Base-by-base conservation (phyloP, 2,329 filamentous ascomycete genomes). In the Salinomyces thailandicus region DNA sequence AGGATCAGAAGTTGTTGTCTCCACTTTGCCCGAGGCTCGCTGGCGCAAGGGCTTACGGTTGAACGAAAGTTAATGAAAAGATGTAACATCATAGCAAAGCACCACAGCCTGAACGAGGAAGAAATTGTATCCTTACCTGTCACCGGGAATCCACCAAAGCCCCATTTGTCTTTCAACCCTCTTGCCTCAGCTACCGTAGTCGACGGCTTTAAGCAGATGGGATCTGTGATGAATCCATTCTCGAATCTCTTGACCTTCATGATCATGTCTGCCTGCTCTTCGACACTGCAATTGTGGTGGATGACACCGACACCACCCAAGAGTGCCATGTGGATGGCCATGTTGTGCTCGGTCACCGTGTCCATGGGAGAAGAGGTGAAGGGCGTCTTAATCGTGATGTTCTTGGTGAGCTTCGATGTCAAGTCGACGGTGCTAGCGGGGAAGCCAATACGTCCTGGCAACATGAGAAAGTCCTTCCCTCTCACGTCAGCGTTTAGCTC, bases 61-160 rank as follows among this genome's bases (percentile, higher is more conserved):
- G 91, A 98, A 98, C 91, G 91, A 98, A 98, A 98, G 91, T 96
- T 96, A 95, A 82, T 76, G 70, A 63, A 74, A n/a, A 72, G 69
- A 66, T 72, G 70, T 63, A 60, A 76, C 91, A 94, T 94, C 84
- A 86, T 70, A n/a, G 64, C 52, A 66, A 67, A 15, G 27, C 27
- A 44, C 22, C 24, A 32, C n/a, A 42, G 32, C 11, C 14, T 14
- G 14, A 30, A 30, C 11, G 8, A 2, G 8, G 15, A 38, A 37
- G 44, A 44, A 35, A 28, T 38, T 17, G n/a, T n/a, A n/a, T n/a
- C 72, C 89, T 74, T 72, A 98, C 93, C 91, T 66, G 91, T 98
- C 41, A 98, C 89, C 42, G 91, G 91, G 68, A 95, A 96, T 54
- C 91, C 91, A 58, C 93, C 91, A 58, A 98, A 98, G 18, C 91